These are phyloP conservation scores for Chrysoporthe austroafricana DNA, from an alignment of 2,329 filamentous ascomycete genomes.

Conservation along the genomic window DNA sequence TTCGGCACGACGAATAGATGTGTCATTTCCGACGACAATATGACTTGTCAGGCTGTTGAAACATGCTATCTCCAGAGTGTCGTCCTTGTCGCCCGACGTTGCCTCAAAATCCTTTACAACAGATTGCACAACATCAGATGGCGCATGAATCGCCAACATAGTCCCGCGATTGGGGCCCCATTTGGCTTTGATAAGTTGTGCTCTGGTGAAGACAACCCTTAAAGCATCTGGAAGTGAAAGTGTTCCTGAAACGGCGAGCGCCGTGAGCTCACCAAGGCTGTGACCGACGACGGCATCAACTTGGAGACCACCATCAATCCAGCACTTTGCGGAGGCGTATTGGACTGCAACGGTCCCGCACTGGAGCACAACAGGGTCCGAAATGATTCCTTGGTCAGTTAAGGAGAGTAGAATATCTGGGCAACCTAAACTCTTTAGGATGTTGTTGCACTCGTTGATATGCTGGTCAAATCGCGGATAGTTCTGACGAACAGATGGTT, in stretches of 20 bases:
- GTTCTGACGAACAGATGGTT: too few species aligned
- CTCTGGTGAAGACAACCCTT: constrained; percentile 37
- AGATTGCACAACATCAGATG: neutral
- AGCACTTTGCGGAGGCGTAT: constrained; percentile 28
- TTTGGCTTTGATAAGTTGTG: constrained; percentile 35
- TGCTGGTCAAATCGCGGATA: too few species aligned
- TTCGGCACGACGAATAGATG: constrained; percentile 27
- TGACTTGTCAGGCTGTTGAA: constrained; percentile 38
- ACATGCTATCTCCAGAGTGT: constrained; percentile 36
- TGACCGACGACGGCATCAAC: constrained; percentile 40
- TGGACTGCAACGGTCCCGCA: neutral
- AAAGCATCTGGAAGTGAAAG: constrained; percentile 37
- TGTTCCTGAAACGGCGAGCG: constrained; percentile 37
- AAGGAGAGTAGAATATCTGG: constrained; percentile 41
- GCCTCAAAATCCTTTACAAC: neutral
- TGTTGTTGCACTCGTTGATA: too few species aligned
- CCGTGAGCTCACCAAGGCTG: constrained; percentile 42
- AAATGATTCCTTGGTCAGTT: constrained; percentile 36
- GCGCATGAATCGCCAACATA: constrained; percentile 36
- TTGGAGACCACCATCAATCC: constrained; percentile 39
- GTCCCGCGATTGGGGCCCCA: constrained; percentile 39
- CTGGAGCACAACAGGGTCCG: neutral
- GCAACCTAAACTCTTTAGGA: neutral
- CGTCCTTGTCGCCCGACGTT: neutral
- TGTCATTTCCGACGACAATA: constrained; percentile 36